Evolutionary conservation across 1,139 yeast species (phyloP).

Genomic region (Zygoascus meyerae): DNA sequence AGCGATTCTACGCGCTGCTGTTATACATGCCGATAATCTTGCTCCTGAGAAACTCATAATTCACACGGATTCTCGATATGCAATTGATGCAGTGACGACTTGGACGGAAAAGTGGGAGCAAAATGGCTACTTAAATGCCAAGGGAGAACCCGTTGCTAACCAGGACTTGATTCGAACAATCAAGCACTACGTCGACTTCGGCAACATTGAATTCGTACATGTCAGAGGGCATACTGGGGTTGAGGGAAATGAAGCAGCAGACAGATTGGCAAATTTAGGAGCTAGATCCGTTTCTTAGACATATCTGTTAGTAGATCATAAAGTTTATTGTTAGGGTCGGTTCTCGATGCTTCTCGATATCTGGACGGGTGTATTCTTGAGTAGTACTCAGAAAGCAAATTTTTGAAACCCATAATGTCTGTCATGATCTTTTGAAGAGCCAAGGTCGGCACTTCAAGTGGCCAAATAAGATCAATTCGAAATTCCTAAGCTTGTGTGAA

Average conservation of each 20-base stretch:
- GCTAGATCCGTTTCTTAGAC: too few relatives aligned
- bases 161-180: conserved; percentile 43
- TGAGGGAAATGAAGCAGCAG: conserved; percentile 74
- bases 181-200: conserved; percentile 23
- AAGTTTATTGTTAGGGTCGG: too few relatives aligned
- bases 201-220: conserved; percentile 44
- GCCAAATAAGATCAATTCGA: too few relatives aligned
- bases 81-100: conserved; percentile 42
- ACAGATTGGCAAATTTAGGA: conserved; percentile 47
- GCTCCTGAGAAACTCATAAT: conserved; percentile 26
- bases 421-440: too few relatives aligned
- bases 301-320: too few relatives aligned
- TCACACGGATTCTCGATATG: conserved; percentile 54
- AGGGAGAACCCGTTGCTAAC: conserved; percentile 47
- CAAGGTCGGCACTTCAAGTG: too few relatives aligned
- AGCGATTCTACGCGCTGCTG: conserved; percentile 49
- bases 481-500: too few relatives aligned
- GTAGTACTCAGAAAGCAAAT: too few relatives aligned
- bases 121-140: conserved; percentile 48
- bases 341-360: too few relatives aligned
- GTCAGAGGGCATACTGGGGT: conserved; percentile 70
- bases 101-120: conserved; percentile 52
- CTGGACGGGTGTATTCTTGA: too few relatives aligned
- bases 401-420: too few relatives aligned
- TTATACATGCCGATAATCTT: neutral